These are phyloP conservation scores for Elaeis guineensis DNA, from an alignment of 176 grass and related monocot species.

Conservation along the genomic window DNA sequence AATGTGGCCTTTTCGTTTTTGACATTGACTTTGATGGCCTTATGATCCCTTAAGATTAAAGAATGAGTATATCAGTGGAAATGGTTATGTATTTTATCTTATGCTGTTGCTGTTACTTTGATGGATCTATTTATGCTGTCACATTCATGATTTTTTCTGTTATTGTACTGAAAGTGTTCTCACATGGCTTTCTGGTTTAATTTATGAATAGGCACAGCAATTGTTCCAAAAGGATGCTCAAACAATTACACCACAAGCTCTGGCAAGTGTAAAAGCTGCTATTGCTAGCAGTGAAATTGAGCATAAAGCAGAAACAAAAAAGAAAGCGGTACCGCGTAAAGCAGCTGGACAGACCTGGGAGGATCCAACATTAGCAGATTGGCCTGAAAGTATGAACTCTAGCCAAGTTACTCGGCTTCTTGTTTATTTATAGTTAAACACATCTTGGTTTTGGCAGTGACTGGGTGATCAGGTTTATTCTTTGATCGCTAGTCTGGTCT, in stretches of 20 bases:
- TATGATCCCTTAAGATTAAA: too few relatives aligned
- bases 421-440: neutral
- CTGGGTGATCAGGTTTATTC: too few relatives aligned
- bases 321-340: constrained; percentile 60
- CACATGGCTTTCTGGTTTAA: too few relatives aligned
- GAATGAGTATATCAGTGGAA: too few relatives aligned
- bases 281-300: constrained; percentile 41
- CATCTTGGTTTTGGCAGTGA: neutral
- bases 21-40: too few relatives aligned
- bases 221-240: constrained; percentile 64
- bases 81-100: too few relatives aligned
- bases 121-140: too few relatives aligned
- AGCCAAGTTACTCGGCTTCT: neutral
- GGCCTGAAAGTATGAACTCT: constrained; percentile 70
- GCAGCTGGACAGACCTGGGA: constrained; percentile 80
- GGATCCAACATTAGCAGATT: constrained; percentile 60
- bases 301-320: constrained; percentile 41
- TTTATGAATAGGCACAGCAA: constrained; percentile 31
- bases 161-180: too few relatives aligned
- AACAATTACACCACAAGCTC: constrained; percentile 46
- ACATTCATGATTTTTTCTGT: too few relatives aligned
- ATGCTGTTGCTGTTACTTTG: too few relatives aligned
- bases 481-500: too few relatives aligned
- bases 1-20: too few relatives aligned
- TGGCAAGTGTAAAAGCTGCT: constrained; percentile 60